Conservation (phyloP, 2,329 filamentous ascomycete species). For the Aspergillus fijiensis region DNA sequence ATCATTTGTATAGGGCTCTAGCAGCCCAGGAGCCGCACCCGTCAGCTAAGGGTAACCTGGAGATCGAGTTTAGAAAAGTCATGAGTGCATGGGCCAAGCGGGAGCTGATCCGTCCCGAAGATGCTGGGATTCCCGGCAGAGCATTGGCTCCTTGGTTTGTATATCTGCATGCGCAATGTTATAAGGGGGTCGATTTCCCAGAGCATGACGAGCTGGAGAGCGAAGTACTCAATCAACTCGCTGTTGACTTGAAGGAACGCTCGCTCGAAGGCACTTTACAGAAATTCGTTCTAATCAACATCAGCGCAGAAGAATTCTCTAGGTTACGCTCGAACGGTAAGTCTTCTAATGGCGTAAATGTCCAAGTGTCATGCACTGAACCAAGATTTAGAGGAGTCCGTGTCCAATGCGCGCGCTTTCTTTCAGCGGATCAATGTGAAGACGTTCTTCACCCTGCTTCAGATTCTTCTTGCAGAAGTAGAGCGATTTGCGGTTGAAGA, state of each 20-base stretch:
- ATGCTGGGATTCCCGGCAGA: conserved; percentile 51
- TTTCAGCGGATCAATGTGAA: conserved; percentile 76
- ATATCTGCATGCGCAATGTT: conserved; percentile 80
- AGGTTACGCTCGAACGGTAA: conserved; percentile 60
- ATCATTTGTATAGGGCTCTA: conserved; percentile 83
- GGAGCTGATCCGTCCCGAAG: conserved; percentile 50
- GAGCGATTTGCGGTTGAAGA: conserved; percentile 56
- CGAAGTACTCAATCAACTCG: conserved; percentile 77
- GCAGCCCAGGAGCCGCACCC: conserved; percentile 72
- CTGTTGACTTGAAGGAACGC: conserved; percentile 68
- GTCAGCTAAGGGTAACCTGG: conserved; percentile 72
- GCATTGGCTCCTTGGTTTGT: conserved; percentile 79
- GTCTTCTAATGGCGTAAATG: conserved; percentile 17
- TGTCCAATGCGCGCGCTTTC: conserved; percentile 52
- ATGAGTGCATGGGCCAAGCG: conserved; percentile 57
- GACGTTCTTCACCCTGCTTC: conserved; percentile 70
- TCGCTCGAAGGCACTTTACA: conserved; percentile 65
- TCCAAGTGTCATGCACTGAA: conserved; percentile 17
- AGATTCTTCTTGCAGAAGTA: conserved; percentile 68
- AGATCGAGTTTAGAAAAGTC: conserved; percentile 72
- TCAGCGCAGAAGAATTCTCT: conserved; percentile 77
- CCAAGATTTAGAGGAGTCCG: conserved; percentile 47
- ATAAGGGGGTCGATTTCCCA: conserved; percentile 70
- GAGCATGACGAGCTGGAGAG: conserved; percentile 79
- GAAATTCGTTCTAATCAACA: conserved; percentile 81